Evolutionary conservation across 2,329 filamentous ascomycete species (phyloP).

Genomic region (Paecilomyces sp.): DNA sequence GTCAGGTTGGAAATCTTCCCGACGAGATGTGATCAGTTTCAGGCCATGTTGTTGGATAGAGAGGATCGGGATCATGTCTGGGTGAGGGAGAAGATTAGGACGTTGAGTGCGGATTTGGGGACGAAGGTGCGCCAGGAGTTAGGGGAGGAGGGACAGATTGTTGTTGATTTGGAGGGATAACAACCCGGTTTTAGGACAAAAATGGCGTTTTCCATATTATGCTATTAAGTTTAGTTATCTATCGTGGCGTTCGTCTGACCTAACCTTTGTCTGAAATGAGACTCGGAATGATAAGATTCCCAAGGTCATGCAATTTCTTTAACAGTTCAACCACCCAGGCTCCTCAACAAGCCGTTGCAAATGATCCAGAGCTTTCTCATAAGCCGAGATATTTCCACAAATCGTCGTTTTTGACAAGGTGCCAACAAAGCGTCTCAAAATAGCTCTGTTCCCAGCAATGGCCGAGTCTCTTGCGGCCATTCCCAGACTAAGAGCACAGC

Average conservation of each 20-base stretch:
- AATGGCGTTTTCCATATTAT: too few species aligned
- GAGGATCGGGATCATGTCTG: slow-evolving; percentile 25
- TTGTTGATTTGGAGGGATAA: slow-evolving; percentile 14
- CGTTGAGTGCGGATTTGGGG: slow-evolving; percentile 21
- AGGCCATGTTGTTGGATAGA: slow-evolving; percentile 20
- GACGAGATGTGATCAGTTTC: slow-evolving; percentile 26
- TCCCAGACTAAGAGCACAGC: background rate
- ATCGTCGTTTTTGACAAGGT: background rate
- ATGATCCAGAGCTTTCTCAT: background rate
- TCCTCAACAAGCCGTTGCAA: too few species aligned
- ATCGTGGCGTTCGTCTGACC: too few species aligned
- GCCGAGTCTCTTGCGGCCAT: background rate
- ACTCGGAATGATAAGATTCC: too few species aligned
- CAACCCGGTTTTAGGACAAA: background rate
- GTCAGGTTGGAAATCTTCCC: slow-evolving; percentile 28
- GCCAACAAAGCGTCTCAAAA: background rate
- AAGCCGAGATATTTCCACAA: background rate
- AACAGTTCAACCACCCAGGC: too few species aligned
- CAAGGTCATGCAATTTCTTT: too few species aligned
- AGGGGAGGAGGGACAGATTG: slow-evolving; percentile 23
- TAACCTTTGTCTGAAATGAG: too few species aligned
- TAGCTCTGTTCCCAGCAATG: background rate
- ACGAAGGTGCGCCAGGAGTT: slow-evolving; percentile 15
- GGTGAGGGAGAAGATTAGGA: slow-evolving; percentile 19
- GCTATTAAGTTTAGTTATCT: too few species aligned